Evolutionary conservation across 1,139 yeast species (phyloP), one percentile per base, ranked within the genome.

Genomic region (Blastobotrys persicus): DNA sequence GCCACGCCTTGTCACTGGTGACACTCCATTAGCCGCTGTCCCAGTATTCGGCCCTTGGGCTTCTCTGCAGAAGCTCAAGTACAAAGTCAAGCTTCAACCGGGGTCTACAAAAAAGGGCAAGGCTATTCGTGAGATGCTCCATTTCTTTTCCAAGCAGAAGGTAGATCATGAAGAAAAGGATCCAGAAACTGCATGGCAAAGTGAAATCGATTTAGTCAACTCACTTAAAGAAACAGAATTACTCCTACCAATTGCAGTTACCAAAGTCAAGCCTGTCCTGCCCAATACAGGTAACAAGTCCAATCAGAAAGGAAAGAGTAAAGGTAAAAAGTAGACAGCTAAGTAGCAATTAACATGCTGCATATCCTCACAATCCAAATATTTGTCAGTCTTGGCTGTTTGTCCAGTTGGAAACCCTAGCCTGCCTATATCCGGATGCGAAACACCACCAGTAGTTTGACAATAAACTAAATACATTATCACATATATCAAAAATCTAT

Each of bases 41-140:
- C 96, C 98, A 0, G 83, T 88, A 7, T 91, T 89, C 74, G 98
- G 92, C 0, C 98, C 98, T 1, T 94, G 97, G 96, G 69, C 78
- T 11, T 77, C 97, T 0, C 68, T 92, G 59, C 77, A 74, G 54
- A 85, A 85, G 64, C 79, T 77, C 68, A 85, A 87, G 64, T 89
- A 86, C 69, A 89, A 88, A 64, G 84, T 88, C 35, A 91, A 92
- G 66, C 70, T 92, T 38, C 88, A 83, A 58, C 94, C 95, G 0
- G 99, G 99, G 0, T 74, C 78, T 40, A 83, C 84, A 23, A 92
- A 94, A 66, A 92, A 91, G 67, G 96, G 97, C 2, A 92, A 92
- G 63, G 83, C 94, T 0, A 74, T 88, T 34, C 77, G 77, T 51
- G 96, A 89, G 53, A 74, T 81, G 1, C 59, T 89, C 47, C 76